Conservation (phyloP, 768 basidiomycete species). For the Trametopsis cervina region DNA sequence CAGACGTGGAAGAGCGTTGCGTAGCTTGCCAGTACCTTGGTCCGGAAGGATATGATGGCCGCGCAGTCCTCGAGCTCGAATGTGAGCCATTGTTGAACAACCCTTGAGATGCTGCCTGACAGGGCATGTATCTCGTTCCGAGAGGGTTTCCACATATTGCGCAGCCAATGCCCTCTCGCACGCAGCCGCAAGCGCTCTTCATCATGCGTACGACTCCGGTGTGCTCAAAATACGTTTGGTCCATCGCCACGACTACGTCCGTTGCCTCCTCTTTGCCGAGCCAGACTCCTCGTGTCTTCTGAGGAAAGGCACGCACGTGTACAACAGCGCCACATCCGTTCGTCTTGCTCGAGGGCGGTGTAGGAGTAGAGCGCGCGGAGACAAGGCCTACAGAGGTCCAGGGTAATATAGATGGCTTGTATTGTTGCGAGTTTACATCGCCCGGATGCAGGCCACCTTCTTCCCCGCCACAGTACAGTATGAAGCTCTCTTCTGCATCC, state of each 20-base stretch:
- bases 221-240: slow-evolving; percentile 52
- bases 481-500: slow-evolving; percentile 22
- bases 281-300: slow-evolving; percentile 49
- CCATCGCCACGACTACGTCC: slow-evolving; percentile 47
- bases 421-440: slow-evolving; percentile 12
- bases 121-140: slow-evolving; percentile 56
- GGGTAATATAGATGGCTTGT: slow-evolving; percentile 31
- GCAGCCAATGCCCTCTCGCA: slow-evolving; percentile 64
- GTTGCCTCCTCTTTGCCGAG: slow-evolving; percentile 47
- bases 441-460: slow-evolving; percentile 1
- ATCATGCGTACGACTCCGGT: slow-evolving; percentile 41
- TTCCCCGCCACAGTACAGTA: slow-evolving; percentile 35
- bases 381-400: slow-evolving; percentile 1
- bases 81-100: slow-evolving; percentile 37
- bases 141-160: slow-evolving; percentile 60
- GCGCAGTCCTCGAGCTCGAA: slow-evolving; percentile 23
- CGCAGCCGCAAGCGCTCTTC: slow-evolving; percentile 55
- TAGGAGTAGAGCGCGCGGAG: slow-evolving; percentile 7
- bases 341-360: slow-evolving; percentile 21
- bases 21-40: slow-evolving; percentile 23
- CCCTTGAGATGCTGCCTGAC: slow-evolving; percentile 47
- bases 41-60: slow-evolving; percentile 18
- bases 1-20: slow-evolving; percentile 10
- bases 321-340: slow-evolving; percentile 63
- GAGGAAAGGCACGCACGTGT: slow-evolving; percentile 48